Evolutionary conservation across 2,329 filamentous ascomycete genomes (phyloP).

Genomic region (Cyphellophora europaea): DNA sequence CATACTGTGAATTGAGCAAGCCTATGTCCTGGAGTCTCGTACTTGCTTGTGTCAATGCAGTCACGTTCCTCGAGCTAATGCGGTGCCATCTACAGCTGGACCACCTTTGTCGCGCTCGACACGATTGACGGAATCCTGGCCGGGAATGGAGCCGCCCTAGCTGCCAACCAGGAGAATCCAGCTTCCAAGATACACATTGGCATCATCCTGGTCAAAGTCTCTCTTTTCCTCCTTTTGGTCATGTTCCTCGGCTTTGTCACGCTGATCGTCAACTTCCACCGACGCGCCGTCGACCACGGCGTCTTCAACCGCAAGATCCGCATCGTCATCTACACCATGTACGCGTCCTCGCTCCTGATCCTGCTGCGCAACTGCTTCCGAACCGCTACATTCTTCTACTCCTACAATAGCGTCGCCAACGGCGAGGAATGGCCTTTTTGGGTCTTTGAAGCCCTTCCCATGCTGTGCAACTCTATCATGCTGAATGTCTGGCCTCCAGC

Average conservation of each 20-base stretch:
- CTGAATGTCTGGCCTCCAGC: slow-evolving; percentile 46
- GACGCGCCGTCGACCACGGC: slow-evolving; percentile 27
- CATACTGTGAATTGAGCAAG: too few species aligned
- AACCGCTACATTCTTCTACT: slow-evolving; percentile 39
- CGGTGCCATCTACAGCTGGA: too few species aligned
- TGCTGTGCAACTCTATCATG: slow-evolving; percentile 42
- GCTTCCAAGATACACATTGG: slow-evolving; percentile 31
- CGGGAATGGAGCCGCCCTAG: slow-evolving; percentile 31
- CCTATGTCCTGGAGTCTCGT: too few species aligned
- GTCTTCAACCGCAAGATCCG: slow-evolving; percentile 36
- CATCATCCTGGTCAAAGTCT: slow-evolving; percentile 37
- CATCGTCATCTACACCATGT: slow-evolving; percentile 33
- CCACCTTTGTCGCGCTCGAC: slow-evolving; percentile 47
- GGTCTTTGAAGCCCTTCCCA: slow-evolving; percentile 44
- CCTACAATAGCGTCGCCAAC: slow-evolving; percentile 23
- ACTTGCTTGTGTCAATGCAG: too few species aligned
- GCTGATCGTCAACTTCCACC: slow-evolving; percentile 37
- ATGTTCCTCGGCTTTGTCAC: slow-evolving; percentile 41
- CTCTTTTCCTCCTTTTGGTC: slow-evolving; percentile 41
- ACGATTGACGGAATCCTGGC: slow-evolving; percentile 38
- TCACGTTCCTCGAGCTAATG: too few species aligned
- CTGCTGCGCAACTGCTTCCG: slow-evolving; percentile 43
- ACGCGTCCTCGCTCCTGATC: slow-evolving; percentile 25
- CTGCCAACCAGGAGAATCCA: slow-evolving; percentile 19
- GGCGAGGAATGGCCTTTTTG: slow-evolving; percentile 43